Base-by-base conservation (phyloP, 257 asterid genomes). In the Petunia secreta region DNA sequence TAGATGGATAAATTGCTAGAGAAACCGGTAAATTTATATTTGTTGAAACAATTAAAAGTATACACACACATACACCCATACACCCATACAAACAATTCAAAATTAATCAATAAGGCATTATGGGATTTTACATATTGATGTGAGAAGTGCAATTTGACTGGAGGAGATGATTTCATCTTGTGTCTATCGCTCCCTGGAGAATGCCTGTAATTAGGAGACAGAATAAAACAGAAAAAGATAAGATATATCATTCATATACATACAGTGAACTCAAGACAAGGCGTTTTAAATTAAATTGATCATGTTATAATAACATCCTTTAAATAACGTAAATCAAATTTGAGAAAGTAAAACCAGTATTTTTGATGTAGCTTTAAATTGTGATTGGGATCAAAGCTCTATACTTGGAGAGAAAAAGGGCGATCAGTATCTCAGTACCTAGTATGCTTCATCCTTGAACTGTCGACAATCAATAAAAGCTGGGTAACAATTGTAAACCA, bases 141-240 rank as follows among this genome's bases (percentile, higher is more conserved):
- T 14, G 10, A 69, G 39, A 80, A 74, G 37, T 58, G 75, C 75
- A 89, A 88, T 84, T 81, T 84, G 44, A 89, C 85, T 2, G 88
- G 85, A 25, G 84, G 81, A 57, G 85, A 64, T 63, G 85, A 62
- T 36, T 41, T 52, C 58, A 74, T n/a, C 16, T 14, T 65, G 58
- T 67, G 43, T 43, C 65, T 67, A 55, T 39, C 8, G 2, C 81
- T 59, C 67, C 7, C 57, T 63, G 74, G 69, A 63, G 43, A 43
- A 3, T 36, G 16, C 75, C 88, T 88, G 87, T 78, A 64, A 63
- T 63, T 10, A 10, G 66, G 14, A 60, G 69, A 63, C 7, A 63
- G 14, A 4, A 8, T 9, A 4, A 37, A 10, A 9, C 10, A 53
- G 10, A 37, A 10, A 8, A 8, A 50, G 11, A 10, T 11, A 1